A percentile compares a stretch with the other conserved stretches of the same genome.
These are phyloP conservation scores for Alternaria alternata DNA, from an alignment of 2,329 filamentous ascomycete species.

Conservation along the genomic window DNA sequence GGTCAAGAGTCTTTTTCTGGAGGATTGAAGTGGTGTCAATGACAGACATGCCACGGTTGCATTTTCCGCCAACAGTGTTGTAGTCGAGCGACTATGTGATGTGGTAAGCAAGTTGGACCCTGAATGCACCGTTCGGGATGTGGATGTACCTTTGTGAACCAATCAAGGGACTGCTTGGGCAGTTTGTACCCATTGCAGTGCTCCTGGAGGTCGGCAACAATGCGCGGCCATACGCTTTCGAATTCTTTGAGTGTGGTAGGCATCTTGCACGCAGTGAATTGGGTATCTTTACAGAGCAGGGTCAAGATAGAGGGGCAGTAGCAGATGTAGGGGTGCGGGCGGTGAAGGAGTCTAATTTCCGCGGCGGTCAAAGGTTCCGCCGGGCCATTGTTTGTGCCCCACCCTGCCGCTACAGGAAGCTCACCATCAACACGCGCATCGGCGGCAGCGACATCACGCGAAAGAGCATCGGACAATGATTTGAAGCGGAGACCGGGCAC, in stretches of 20 bases:
- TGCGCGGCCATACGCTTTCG: constrained; percentile 85
- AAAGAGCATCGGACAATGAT: neutral
- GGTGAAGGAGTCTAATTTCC: constrained; percentile 11
- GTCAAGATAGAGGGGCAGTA: constrained; percentile 19
- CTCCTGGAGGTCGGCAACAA: constrained; percentile 81
- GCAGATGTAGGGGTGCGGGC: constrained; percentile 15
- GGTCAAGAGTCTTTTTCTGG: constrained; percentile 72
- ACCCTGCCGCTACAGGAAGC: constrained; percentile 26
- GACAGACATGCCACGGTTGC: constrained; percentile 98
- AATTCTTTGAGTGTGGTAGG: constrained; percentile 84
- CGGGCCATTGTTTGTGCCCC: constrained; percentile 27
- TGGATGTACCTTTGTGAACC: constrained; percentile 79
- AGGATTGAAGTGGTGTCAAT: constrained; percentile 88
- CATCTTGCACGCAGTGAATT: constrained; percentile 54
- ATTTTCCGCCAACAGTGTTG: constrained; percentile 94
- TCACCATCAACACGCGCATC: constrained; percentile 33
- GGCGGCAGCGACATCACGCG: constrained; percentile 9
- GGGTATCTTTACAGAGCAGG: constrained; percentile 1
- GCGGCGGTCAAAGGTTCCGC: constrained; percentile 30
- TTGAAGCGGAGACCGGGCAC: neutral
- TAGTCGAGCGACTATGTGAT: constrained; percentile 73
- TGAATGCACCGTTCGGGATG: constrained; percentile 5
- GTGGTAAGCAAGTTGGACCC: constrained; percentile 25
- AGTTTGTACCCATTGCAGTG: constrained; percentile 84
- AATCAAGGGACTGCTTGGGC: constrained; percentile 79